phyloP scores from a whole-genome alignment of 108 stramenopile genomes.

The Chaetoceros muelleri region DNA sequence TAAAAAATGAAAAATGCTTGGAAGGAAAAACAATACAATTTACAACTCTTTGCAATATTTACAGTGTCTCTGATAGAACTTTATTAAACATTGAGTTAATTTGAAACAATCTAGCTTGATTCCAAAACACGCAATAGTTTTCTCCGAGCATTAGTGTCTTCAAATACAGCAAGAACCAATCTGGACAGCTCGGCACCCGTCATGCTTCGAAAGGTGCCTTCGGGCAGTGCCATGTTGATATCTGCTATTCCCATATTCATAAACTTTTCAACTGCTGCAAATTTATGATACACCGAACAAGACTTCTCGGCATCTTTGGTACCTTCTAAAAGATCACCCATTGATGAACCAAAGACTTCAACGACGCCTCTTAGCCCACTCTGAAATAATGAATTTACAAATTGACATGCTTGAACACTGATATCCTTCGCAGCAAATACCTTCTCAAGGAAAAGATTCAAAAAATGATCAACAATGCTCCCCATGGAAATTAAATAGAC shows the following conservation, averaged over 20 bases:
- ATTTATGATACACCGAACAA: conserved; percentile 32
- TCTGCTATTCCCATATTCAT: conserved; percentile 53
- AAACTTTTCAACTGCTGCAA: conserved; percentile 46
- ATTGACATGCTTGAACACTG: conserved; percentile 45
- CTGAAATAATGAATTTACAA: conserved; percentile 45
- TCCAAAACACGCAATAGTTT: conserved; percentile 20
- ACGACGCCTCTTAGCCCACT: conserved; percentile 13
- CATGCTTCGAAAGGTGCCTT: conserved; percentile 51
- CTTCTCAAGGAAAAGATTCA: conserved; percentile 45
- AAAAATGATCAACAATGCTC: conserved; percentile 51
- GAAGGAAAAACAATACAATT: too few relatives aligned
- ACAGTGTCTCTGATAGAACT: too few relatives aligned
- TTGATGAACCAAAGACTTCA: conserved; percentile 11
- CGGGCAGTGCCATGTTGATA: conserved; percentile 37
- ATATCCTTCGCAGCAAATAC: conserved; percentile 40
- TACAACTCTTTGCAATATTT: too few relatives aligned
- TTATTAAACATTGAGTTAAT: too few relatives aligned
- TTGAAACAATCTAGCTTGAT: too few relatives aligned
- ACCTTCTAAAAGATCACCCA: conserved; percentile 7
- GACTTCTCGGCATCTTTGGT: conserved; percentile 14
- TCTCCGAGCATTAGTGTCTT: conserved; percentile 26
- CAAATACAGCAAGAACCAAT: conserved; percentile 43
- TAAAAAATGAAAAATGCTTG: too few relatives aligned
- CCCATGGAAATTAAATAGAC: conserved; percentile 54
- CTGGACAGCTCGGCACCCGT: conserved; percentile 50